Evolutionary conservation across 2,329 filamentous ascomycete genomes (phyloP), one percentile per base, ranked within the genome.

Genomic region (Aspergillus quadrilineatus): DNA sequence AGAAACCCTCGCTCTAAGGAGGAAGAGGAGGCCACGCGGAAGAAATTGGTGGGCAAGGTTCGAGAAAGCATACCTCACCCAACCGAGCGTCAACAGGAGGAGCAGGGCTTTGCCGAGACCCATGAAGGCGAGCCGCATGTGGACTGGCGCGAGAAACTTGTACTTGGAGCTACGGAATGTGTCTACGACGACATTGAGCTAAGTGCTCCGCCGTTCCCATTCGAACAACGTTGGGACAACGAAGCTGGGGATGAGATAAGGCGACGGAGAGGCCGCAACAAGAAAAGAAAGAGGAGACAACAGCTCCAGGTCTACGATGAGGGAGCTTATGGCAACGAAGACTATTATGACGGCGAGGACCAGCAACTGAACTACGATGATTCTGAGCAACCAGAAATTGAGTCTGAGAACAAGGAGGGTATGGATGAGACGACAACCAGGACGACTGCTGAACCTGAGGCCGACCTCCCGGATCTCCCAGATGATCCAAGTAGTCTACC

Each of bases 141-240:
- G 30, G 80, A 83, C 22, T 97, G 92, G 92, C 84, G 84, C 63
- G 77, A 84, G 4, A 90, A 86, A 63, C 87, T 97, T 58, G 82
- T 78, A 9, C 85, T 96, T 59, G 82, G 84, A 26, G 92, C 90
- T 22, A 89, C 95, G 0, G 93, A 97, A 71, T 97, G 92, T 73
- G 85, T 86, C 60, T 81, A 89, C n/a, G 82, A 89, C 30, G 82
- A 80, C 4, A 76, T 90, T 39, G 76, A 82, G 32, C 78, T 96
- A 45, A 89, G 83, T 52, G 82, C 89, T 34, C 92, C 93, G 0
- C 90, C 92, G 0, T 97, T 95, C 67, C 92, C 92, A 0, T 97
- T 97, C 71, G 80, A 89, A 14, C 92, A 97, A 71, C 84, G 89
- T 46, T 97, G 92, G 93, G 90, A 96, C 72, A 82, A 84, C 3